Percentiles rank a stretch among this genome's conserved stretches.
phyloP scores from a whole-genome alignment of 2,329 filamentous ascomycete species.

The Saccharata proteae region DNA sequence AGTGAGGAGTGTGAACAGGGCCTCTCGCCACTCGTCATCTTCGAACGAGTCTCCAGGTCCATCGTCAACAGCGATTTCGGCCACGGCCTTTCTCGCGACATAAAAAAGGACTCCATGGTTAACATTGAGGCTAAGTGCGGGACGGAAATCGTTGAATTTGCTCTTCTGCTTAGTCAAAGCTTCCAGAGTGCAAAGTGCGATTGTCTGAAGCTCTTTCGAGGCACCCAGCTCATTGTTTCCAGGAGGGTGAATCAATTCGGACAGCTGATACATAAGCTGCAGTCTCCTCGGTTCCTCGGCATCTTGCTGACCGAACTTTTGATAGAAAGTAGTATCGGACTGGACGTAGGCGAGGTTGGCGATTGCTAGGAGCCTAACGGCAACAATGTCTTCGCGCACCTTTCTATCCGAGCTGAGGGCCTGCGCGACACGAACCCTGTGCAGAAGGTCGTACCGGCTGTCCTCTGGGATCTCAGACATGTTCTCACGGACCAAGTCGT shows the following conservation, averaged over 20 bases:
- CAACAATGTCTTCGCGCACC: constrained; percentile 62
- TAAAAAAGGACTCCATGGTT: constrained; percentile 94
- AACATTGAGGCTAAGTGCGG: constrained; percentile 87
- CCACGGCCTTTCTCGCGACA: constrained; percentile 79
- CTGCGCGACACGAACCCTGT: constrained; percentile 72
- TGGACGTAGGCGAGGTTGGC: constrained; percentile 88
- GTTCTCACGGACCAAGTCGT: constrained; percentile 30
- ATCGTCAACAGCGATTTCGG: constrained; percentile 52
- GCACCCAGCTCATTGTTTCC: constrained; percentile 55
- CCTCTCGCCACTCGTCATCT: constrained; percentile 79
- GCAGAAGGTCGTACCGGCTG: constrained; percentile 71
- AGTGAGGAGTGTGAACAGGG: constrained; percentile 75
- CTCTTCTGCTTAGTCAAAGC: constrained; percentile 69
- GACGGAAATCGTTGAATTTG: constrained; percentile 70
- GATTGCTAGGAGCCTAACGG: constrained; percentile 72
- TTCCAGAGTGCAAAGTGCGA: constrained; percentile 70
- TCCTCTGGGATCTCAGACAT: constrained; percentile 54
- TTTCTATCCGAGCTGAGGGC: constrained; percentile 56
- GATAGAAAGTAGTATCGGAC: constrained; percentile 67
- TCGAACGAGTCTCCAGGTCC: constrained; percentile 13
- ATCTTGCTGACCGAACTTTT: constrained; percentile 78
- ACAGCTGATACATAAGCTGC: constrained; percentile 84
- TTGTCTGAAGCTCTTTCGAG: constrained; percentile 66
- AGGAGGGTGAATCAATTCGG: constrained; percentile 79
- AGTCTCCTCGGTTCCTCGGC: constrained; percentile 78